Base-by-base conservation (phyloP, 805 yeast species). In the Candida maltosa region DNA sequence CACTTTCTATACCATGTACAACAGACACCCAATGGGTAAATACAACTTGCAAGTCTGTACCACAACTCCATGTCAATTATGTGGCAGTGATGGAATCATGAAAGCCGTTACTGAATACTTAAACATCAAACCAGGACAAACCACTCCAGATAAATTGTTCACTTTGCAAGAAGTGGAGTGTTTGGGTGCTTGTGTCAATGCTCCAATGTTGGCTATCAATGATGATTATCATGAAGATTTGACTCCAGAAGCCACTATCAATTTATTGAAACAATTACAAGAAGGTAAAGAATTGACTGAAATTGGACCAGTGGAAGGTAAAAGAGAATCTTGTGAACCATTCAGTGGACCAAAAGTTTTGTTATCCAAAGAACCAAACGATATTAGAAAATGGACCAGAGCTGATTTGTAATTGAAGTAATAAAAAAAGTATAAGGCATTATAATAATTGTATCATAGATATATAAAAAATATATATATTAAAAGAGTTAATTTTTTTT, bases 101-200 rank as follows among this genome's bases (percentile, higher is more conserved):
- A 73, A 75, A 33, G 83, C 91, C 23, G 73, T 85, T 38, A 70
- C 75, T 52, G 60, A 65, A 26, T 75, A 76, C 49, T 70, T 86
- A 44, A 68, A 75, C 39, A 66, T 83, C 55, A 70, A 77, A 56
- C 86, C 88, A 6, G 93, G 93, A 42, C 79, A 85, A 58, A 85
- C 89, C 34, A 82, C 91, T 21, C 54, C 63, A 10, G 94, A 87
- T 63, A 78, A 78, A 24, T 61, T 80, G 46, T 86, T 86, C 70
- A 83, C 94, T 12, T 65, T 86, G 44, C 86, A 84, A 51, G 95
- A 86, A 60, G 95, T 86, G 44, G 95, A 86, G 65, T 86, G 95
- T 64, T 75, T 85, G 33, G 95, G 95, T 39, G 95, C 95, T 3
- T 86, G 95, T 70, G 88, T 86, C 33, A 86, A 86, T 59, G 95